Evolutionary conservation across 2,329 filamentous ascomycete species (phyloP), one percentile per base, ranked within the genome.

Genomic region (Fusarium annulatum): DNA sequence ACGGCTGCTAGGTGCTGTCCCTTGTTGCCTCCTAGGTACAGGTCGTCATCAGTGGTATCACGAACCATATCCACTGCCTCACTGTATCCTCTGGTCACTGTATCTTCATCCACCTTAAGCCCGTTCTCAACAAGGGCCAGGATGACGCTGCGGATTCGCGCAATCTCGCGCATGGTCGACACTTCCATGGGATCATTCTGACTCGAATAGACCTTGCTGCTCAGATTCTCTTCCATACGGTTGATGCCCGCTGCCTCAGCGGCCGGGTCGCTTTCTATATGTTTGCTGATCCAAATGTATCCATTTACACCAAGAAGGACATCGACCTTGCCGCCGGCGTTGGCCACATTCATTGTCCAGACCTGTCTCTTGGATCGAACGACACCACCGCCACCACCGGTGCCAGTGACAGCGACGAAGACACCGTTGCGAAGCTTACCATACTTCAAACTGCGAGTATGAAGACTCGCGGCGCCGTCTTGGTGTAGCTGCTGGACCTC

Each of bases 391-490:
- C 96, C 96, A 11, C 95, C 96, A 0, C 95, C 95, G 0, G 92
- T 92, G 2, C 95, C 95, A 12, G 89, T 89, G 4, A 98, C 93
- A 56, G 91, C 90, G 61, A 96, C 88, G 80, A 99, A 98, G 7
- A 97, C 88, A 7, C 96, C 96, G 82, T 99, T 99, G 58, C 96
- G 88, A 78, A 99, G 86, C 85, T 99, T 99, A 49, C 96, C 96
- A 83, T 98, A 99, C 81, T 96, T 95, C 79, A 98, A 84, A 73
- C 90, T 93, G 69, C 96, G 90, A 14, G 96, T 98, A 84, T 99
- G 96, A 79, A 99, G 86, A 65, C 92, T 92, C 2, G 96, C 95
- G 3, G 90, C 92, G 65, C 95, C 96, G 83, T 98, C 96, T 65
- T 91, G 88, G 81, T 95, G 94, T 61, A 99, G 86, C 76, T 90